These are phyloP conservation scores for Hibiscus syriacus DNA, from an alignment of 345 rosid genomes.

Conservation along the genomic window DNA sequence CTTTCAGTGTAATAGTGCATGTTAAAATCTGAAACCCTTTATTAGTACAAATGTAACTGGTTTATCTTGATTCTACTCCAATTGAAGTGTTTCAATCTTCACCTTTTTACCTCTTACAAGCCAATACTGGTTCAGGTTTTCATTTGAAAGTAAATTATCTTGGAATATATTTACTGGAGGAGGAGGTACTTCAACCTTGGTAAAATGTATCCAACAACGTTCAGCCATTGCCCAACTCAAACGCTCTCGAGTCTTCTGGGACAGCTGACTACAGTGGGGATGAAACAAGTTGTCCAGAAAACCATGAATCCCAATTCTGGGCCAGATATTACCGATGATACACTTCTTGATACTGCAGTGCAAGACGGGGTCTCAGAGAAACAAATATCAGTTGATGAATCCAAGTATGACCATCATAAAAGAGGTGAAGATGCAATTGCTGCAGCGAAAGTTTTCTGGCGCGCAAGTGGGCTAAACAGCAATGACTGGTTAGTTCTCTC, in stretches of 20 bases:
- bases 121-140: not conserved
- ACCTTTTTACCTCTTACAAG: not conserved
- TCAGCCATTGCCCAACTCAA: constrained; percentile 14
- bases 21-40: too few species aligned
- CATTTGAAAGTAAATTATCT: not conserved
- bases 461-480: constrained; percentile 61
- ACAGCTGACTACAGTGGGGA: constrained; percentile 16
- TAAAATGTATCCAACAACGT: constrained; percentile 28
- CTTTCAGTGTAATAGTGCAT: not conserved
- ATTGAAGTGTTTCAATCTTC: not conserved
- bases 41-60: too few species aligned
- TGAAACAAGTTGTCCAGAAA: constrained; percentile 21
- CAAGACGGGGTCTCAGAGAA: constrained; percentile 22
- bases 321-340: constrained; percentile 12
- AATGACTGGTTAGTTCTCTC: constrained; percentile 12
- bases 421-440: constrained; percentile 56
- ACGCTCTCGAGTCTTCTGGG: constrained; percentile 9
- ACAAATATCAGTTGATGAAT: constrained; percentile 30
- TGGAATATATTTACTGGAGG: not conserved
- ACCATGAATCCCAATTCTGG: constrained; percentile 31
- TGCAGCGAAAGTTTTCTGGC: constrained; percentile 74
- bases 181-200: constrained; percentile 59
- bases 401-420: constrained; percentile 48
- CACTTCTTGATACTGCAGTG: constrained; percentile 17
- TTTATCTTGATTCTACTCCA: not conserved